These are phyloP conservation scores for Emergomyces pasteurianus DNA, from an alignment of 2,329 filamentous ascomycete species.

Conservation along the genomic window DNA sequence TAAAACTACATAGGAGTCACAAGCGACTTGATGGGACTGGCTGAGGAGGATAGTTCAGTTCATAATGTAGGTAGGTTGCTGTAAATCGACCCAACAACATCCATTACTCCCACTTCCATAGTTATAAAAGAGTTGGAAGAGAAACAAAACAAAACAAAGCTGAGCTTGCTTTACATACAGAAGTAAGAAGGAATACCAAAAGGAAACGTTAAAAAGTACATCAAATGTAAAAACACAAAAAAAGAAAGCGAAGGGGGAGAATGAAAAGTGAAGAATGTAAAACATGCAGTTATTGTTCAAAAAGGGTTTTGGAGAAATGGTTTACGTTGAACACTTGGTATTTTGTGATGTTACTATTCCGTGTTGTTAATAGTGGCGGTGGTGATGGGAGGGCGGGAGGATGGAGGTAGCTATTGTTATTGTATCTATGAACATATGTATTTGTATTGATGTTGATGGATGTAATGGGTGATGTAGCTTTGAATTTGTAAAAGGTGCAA, in stretches of 20 bases:
- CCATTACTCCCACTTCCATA: neutral
- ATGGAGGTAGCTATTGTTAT: neutral
- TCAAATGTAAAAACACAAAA: neutral
- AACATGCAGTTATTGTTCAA: neutral
- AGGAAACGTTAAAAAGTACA: too few relatives aligned
- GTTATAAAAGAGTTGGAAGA: neutral
- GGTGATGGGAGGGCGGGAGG: neutral
- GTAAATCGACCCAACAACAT: neutral
- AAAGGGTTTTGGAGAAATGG: neutral
- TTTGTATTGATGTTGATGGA: neutral
- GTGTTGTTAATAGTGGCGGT: neutral
- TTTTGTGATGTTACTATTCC: neutral
- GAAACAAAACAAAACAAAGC: neutral
- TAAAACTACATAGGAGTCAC: neutral
- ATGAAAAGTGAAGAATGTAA: neutral
- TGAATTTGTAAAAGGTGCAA: neutral
- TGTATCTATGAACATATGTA: constrained; percentile 2
- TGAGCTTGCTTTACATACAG: neutral
- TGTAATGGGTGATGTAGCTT: neutral
- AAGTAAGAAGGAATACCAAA: neutral
- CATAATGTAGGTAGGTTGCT: neutral
- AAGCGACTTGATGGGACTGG: neutral
- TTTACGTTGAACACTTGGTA: neutral
- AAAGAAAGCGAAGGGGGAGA: neutral
- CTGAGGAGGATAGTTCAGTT: neutral